These are phyloP conservation scores for Ophiognomonia clavigignenti-juglandacearum DNA, from an alignment of 2,329 filamentous ascomycete species.

Conservation along the genomic window DNA sequence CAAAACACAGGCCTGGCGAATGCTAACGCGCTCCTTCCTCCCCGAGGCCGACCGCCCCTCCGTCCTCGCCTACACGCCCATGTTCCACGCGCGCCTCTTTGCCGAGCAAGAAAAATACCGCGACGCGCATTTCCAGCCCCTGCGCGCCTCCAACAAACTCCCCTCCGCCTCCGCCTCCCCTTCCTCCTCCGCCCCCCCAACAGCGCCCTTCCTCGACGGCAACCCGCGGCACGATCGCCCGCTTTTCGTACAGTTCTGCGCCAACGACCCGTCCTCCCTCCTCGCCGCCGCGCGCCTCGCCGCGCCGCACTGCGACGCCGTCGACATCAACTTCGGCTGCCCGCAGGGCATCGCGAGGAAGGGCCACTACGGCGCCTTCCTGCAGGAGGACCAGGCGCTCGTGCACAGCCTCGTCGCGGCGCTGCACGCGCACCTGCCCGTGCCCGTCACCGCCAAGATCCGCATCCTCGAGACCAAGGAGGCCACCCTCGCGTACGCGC, in stretches of 20 bases:
- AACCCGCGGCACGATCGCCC: slow-evolving; percentile 79
- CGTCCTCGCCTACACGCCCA: slow-evolving; percentile 87
- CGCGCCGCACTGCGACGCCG: slow-evolving; percentile 85
- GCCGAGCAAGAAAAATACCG: slow-evolving; percentile 72
- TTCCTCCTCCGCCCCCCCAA: no score
- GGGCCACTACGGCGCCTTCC: slow-evolving; percentile 87
- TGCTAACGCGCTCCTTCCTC: slow-evolving; percentile 92
- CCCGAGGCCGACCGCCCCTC: slow-evolving; percentile 56
- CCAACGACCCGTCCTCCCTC: slow-evolving; percentile 76
- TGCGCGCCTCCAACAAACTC: slow-evolving; percentile 21
- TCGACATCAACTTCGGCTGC: slow-evolving; percentile 93
- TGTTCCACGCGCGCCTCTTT: slow-evolving; percentile 93
- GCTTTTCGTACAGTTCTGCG: slow-evolving; percentile 94
- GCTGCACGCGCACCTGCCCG: slow-evolving; percentile 69
- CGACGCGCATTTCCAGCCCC: slow-evolving; percentile 73
- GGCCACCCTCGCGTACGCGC: slow-evolving; percentile 82
- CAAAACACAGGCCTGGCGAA: slow-evolving; percentile 75
- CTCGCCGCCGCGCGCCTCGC: slow-evolving; percentile 74
- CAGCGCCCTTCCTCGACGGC: slow-evolving; percentile 69
- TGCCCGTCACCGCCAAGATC: slow-evolving; percentile 95
- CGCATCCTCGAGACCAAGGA: slow-evolving; percentile 82
- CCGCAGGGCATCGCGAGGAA: slow-evolving; percentile 91
- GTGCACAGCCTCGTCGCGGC: slow-evolving; percentile 78
- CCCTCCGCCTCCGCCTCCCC: background rate
- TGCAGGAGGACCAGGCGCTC: slow-evolving; percentile 87